Conservation (phyloP, 2,329 filamentous ascomycete genomes). For the Clarireedia hainanense region DNA sequence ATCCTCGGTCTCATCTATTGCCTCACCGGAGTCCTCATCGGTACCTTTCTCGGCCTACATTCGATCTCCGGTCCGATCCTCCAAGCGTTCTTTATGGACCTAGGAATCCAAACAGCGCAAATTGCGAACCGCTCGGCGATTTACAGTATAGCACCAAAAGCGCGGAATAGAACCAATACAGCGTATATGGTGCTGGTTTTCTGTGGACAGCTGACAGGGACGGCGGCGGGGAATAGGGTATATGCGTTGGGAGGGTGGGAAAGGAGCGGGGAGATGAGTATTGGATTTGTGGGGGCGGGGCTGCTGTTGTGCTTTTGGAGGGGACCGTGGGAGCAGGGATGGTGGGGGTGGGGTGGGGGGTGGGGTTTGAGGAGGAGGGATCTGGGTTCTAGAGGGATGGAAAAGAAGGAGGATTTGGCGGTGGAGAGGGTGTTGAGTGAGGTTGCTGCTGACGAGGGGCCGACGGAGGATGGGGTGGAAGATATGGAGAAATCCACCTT, state of each 20-base stretch:
- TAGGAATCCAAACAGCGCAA: slow-evolving; percentile 65
- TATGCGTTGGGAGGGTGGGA: slow-evolving; percentile 51
- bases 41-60: slow-evolving; percentile 59
- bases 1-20: slow-evolving; percentile 52
- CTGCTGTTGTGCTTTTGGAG: slow-evolving; percentile 39
- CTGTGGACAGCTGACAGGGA: slow-evolving; percentile 66
- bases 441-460: neutral
- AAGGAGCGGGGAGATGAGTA: slow-evolving; percentile 45
- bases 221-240: slow-evolving; percentile 47
- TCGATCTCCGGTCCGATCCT: slow-evolving; percentile 65
- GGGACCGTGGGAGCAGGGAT: slow-evolving; percentile 48
- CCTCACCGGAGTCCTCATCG: slow-evolving; percentile 54
- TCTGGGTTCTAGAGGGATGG: slow-evolving; percentile 8
- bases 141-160: slow-evolving; percentile 62
- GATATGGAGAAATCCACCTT: neutral
- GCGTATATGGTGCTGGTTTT: slow-evolving; percentile 75
- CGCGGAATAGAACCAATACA: slow-evolving; percentile 70
- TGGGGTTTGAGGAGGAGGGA: slow-evolving; percentile 37
- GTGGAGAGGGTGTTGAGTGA: neutral
- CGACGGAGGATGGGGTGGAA: too few species aligned
- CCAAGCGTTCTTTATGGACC: slow-evolving; percentile 62
- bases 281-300: slow-evolving; percentile 44
- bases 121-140: slow-evolving; percentile 66
- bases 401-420: slow-evolving; percentile 6
- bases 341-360: slow-evolving; percentile 54